Conservation (phyloP, 1,284 basidiomycete species). For the Melampsora americana region DNA sequence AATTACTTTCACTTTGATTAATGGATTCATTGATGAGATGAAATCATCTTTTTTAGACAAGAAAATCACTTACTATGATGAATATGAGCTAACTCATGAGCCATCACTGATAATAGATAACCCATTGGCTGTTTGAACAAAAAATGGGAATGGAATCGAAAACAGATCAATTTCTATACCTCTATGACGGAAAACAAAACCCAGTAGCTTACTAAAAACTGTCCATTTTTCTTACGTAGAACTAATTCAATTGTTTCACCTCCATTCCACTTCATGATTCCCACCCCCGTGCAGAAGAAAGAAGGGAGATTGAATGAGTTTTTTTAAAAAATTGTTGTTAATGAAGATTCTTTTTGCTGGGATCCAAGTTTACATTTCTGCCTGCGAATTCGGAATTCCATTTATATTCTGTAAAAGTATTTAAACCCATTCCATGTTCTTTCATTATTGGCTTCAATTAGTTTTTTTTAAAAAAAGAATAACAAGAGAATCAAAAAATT, state of each 20-base stretch:
- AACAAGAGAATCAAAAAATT: not conserved
- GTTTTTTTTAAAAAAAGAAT: not conserved
- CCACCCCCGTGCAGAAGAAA: constrained; percentile 46
- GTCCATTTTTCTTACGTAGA: constrained; percentile 52
- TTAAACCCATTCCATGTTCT: constrained; percentile 34
- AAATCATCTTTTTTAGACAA: not conserved
- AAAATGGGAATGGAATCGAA: not conserved
- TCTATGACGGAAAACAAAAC: too few species aligned
- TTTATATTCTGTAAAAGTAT: constrained; percentile 29
- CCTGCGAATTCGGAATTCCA: constrained; percentile 40
- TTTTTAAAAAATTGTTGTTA: too few species aligned
- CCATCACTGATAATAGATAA: constrained; percentile 34
- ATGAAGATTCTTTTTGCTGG: too few species aligned
- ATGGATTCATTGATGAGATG: not conserved
- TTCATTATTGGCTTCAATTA: constrained; percentile 29
- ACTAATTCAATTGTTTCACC: constrained; percentile 57
- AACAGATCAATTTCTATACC: constrained; percentile 1
- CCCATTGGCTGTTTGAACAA: constrained; percentile 16
- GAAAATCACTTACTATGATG: constrained; percentile 22
- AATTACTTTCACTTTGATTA: not conserved
- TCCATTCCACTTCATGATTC: constrained; percentile 54
- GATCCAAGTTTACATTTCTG: constrained; percentile 28
- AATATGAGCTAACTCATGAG: constrained; percentile 38
- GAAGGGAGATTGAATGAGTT: not conserved
- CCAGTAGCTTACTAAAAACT: constrained; percentile 65